phyloP scores from a whole-genome alignment of 2,329 filamentous ascomycete species.

The Trichophaea hybrida region DNA sequence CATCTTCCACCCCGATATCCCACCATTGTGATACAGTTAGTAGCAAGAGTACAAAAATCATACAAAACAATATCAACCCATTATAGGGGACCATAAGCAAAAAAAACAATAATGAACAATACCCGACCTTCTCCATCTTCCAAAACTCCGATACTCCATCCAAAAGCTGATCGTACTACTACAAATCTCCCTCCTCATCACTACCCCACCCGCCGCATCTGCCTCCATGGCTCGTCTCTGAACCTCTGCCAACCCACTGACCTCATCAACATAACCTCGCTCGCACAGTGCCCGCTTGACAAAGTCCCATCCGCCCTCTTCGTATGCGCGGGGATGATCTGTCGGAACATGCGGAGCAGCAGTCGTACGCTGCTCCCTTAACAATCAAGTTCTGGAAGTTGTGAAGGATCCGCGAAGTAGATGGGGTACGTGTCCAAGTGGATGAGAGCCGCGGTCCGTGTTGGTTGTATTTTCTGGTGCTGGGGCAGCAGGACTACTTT shows the following conservation, averaged over 20 bases:
- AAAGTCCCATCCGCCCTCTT: slow-evolving; percentile 57
- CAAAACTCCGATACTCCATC: not conserved
- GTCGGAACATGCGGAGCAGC: slow-evolving; percentile 65
- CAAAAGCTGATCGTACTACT: not conserved
- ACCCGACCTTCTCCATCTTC: not conserved
- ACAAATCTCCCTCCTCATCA: slow-evolving; percentile 32
- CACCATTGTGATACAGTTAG: not conserved
- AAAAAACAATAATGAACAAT: not conserved
- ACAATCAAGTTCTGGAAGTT: slow-evolving; percentile 62
- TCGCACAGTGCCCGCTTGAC: slow-evolving; percentile 60
- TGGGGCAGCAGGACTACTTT: slow-evolving; percentile 23
- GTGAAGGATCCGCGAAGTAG: slow-evolving; percentile 62
- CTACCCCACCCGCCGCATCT: slow-evolving; percentile 40
- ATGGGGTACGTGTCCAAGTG: slow-evolving; percentile 59
- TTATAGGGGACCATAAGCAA: not conserved
- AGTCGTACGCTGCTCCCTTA: slow-evolving; percentile 59
- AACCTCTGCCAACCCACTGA: slow-evolving; percentile 61
- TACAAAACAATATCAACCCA: no score
- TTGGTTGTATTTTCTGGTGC: slow-evolving; percentile 23
- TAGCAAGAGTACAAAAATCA: not conserved
- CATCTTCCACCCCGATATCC: not conserved
- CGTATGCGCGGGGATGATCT: slow-evolving; percentile 54
- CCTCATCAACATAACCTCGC: slow-evolving; percentile 62
- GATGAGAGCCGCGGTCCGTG: slow-evolving; percentile 43
- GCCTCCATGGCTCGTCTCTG: slow-evolving; percentile 38